Percentiles rank a stretch among this genome's conserved stretches.
Conservation (phyloP, 768 basidiomycete genomes). For the Mycena floridula region DNA sequence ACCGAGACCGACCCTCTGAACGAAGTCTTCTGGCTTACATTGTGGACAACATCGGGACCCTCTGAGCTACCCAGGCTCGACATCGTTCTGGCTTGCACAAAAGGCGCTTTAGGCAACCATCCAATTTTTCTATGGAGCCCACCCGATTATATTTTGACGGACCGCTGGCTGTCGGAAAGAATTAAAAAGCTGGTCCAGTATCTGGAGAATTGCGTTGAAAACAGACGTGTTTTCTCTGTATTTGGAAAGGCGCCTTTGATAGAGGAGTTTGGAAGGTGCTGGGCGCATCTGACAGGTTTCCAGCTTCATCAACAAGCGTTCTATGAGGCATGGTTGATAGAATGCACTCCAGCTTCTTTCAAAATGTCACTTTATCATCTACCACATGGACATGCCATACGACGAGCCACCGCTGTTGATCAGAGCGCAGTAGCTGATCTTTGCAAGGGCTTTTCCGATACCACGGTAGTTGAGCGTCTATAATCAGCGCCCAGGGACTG, state of each 20-base stretch:
- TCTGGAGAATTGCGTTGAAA: no score
- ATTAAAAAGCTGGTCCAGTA: no score
- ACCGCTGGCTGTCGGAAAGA: no score
- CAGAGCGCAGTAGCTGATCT: constrained; percentile 33
- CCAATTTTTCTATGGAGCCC: constrained; percentile 49
- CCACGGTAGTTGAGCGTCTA: constrained; percentile 34
- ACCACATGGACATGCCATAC: constrained; percentile 29
- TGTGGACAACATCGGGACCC: constrained; percentile 33
- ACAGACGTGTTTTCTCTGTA: constrained; percentile 47
- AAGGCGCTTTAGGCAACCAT: constrained; percentile 36
- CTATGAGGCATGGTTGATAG: constrained; percentile 43
- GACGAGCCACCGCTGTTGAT: constrained; percentile 33
- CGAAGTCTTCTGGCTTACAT: constrained; percentile 42
- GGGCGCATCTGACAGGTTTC: constrained; percentile 21
- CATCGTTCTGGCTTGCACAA: constrained; percentile 41
- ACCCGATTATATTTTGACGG: constrained; percentile 17
- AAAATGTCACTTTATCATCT: constrained; percentile 2
- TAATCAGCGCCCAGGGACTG: background rate
- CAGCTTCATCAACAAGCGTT: no score
- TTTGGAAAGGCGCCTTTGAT: constrained; percentile 39
- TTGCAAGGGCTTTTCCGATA: constrained; percentile 45
- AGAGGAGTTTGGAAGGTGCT: constrained; percentile 15
- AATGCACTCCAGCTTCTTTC: constrained; percentile 35
- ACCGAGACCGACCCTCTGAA: constrained; percentile 12
- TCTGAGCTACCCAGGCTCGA: constrained; percentile 26